Evolutionary conservation across 2,329 filamentous ascomycete species (phyloP).

Genomic region (Monilinia vaccinii-corymbosi): DNA sequence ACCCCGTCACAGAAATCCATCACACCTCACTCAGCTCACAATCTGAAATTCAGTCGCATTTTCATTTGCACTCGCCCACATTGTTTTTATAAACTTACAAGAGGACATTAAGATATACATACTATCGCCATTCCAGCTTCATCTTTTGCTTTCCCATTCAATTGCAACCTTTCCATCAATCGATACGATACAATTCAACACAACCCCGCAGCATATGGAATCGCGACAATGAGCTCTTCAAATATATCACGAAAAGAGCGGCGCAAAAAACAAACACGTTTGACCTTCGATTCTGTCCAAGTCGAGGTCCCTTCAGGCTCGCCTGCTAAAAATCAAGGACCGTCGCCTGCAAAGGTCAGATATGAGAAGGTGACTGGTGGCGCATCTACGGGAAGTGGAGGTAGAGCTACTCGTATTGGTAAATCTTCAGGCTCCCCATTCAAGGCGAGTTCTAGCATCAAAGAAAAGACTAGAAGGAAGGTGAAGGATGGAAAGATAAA

Average conservation of each 20-base stretch:
- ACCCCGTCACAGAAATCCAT: not conserved
- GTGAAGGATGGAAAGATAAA: slow-evolving; percentile 9
- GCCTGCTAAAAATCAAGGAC: slow-evolving; percentile 10
- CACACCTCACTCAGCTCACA: not conserved
- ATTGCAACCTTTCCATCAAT: not conserved
- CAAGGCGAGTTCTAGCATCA: not conserved
- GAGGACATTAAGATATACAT: not conserved
- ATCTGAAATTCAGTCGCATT: not conserved
- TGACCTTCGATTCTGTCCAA: slow-evolving; percentile 21
- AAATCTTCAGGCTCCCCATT: not conserved
- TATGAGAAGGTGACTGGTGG: slow-evolving; percentile 13
- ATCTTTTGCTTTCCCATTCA: not conserved
- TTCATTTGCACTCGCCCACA: not conserved
- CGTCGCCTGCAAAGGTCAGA: slow-evolving; percentile 22
- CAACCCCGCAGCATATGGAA: not conserved
- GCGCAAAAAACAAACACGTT: slow-evolving; percentile 23
- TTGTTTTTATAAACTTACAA: not conserved
- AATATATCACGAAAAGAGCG: slow-evolving; percentile 20
- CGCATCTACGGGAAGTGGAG: not conserved
- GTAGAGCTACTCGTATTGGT: not conserved
- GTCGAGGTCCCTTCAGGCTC: slow-evolving; percentile 1
- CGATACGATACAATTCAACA: not conserved
- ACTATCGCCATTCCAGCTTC: not conserved
- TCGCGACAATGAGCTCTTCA: slow-evolving; percentile 15
- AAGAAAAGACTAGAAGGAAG: not conserved